A percentile compares a stretch with the other conserved stretches of the same genome.
Conservation (phyloP, 169 alveolate genomes). For the Eimeria maxima region DNA sequence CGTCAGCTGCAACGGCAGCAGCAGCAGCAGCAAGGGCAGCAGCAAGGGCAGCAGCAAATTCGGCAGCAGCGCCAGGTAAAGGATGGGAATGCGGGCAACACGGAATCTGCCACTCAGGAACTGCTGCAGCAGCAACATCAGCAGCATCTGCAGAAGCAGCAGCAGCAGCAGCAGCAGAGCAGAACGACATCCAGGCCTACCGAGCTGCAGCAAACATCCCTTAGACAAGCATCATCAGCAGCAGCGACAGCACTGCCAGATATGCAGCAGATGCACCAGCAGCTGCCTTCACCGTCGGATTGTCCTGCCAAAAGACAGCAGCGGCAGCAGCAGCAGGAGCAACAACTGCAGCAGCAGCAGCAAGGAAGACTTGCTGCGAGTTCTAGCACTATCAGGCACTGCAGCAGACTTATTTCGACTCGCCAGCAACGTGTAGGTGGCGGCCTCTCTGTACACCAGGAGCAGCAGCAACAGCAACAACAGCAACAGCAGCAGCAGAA, state of each 20-base stretch:
- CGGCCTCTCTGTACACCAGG: slow-evolving; percentile 7
- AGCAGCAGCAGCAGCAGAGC: slow-evolving; percentile 19
- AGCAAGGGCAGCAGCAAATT: slow-evolving; percentile 4
- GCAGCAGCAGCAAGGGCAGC: slow-evolving; percentile 19
- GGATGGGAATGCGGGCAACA: neutral
- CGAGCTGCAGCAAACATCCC: no score
- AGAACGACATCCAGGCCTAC: no score
- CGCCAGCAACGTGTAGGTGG: neutral
- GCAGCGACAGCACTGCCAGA: slow-evolving; percentile 4
- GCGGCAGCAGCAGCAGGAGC: slow-evolving; percentile 20
- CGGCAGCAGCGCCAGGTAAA: slow-evolving; percentile 24
- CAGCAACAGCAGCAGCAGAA: neutral
- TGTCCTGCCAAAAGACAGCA: neutral
- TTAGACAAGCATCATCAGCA: neutral
- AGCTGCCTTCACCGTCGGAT: neutral
- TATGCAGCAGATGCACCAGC: neutral
- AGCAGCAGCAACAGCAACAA: slow-evolving; percentile 49
- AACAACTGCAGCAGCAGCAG: slow-evolving; percentile 20
- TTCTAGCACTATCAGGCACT: neutral
- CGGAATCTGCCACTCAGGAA: neutral
- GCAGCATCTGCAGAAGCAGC: slow-evolving; percentile 10
- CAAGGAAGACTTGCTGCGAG: neutral
- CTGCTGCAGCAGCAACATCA: slow-evolving; percentile 16
- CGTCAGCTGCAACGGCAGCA: neutral
- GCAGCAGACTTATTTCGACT: neutral